phyloP scores from a whole-genome alignment of 768 basidiomycete species.

The Panaeolus cyanescens region DNA sequence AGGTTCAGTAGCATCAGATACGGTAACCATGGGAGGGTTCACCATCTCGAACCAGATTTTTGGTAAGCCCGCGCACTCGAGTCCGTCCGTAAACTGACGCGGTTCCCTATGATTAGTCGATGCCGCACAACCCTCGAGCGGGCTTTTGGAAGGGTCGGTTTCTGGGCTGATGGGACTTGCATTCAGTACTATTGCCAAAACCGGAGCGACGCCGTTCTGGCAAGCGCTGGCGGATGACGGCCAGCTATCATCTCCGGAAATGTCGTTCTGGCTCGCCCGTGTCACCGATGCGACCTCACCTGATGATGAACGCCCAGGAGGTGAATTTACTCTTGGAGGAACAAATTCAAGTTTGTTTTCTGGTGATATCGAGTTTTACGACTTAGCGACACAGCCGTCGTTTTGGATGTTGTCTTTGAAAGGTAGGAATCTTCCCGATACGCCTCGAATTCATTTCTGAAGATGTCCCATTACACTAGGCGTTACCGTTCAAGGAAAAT shows the following conservation, averaged over 20 bases:
- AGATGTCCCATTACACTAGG: slow-evolving; percentile 37
- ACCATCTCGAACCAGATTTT: slow-evolving; percentile 55
- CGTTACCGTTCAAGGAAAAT: slow-evolving; percentile 59
- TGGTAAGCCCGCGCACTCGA: slow-evolving; percentile 33
- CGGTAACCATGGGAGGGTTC: slow-evolving; percentile 69
- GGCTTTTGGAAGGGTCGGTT: slow-evolving; percentile 48
- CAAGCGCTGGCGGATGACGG: slow-evolving; percentile 44
- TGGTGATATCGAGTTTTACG: slow-evolving; percentile 69
- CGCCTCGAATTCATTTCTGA: slow-evolving; percentile 5
- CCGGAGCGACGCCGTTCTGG: slow-evolving; percentile 67
- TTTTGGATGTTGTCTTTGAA: slow-evolving; percentile 67
- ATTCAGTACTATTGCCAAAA: slow-evolving; percentile 59
- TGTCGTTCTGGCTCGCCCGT: slow-evolving; percentile 68
- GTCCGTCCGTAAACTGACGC: slow-evolving; percentile 4
- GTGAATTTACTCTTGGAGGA: slow-evolving; percentile 75
- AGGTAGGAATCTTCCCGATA: slow-evolving; percentile 35
- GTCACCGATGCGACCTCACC: slow-evolving; percentile 34
- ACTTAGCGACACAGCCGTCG: slow-evolving; percentile 42
- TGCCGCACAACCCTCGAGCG: slow-evolving; percentile 49
- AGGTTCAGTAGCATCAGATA: slow-evolving; percentile 59
- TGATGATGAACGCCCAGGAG: slow-evolving; percentile 51
- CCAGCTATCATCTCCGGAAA: slow-evolving; percentile 50
- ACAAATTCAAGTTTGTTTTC: slow-evolving; percentile 57
- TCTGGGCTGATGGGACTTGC: slow-evolving; percentile 82
- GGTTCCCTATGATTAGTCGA: slow-evolving; percentile 44